phyloP scores from a whole-genome alignment of 2,329 filamentous ascomycete genomes.

The Diplocarpon mali region DNA sequence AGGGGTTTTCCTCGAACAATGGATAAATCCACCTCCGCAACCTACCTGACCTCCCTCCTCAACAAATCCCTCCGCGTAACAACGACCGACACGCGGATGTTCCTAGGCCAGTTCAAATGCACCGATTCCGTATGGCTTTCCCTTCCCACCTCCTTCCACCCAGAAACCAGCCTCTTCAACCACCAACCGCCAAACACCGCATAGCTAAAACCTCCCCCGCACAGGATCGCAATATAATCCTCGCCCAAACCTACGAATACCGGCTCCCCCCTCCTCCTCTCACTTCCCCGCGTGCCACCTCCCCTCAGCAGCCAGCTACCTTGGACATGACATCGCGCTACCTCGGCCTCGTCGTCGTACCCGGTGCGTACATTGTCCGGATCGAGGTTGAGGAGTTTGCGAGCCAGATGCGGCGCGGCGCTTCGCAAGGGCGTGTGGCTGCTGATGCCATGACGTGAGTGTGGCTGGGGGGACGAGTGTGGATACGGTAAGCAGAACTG shows the following conservation, averaged over 20 bases:
- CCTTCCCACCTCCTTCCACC: conserved; percentile 1
- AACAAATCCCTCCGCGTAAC: conserved; percentile 71
- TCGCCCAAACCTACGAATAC: conserved; percentile 82
- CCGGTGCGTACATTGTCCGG: conserved; percentile 72
- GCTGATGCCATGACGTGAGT: not conserved
- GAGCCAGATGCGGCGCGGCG: conserved; percentile 29
- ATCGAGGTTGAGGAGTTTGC: conserved; percentile 77
- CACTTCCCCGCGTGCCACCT: conserved; percentile 25
- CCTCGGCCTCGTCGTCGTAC: conserved; percentile 81
- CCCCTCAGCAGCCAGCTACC: conserved; percentile 31
- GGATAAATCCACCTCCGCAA: too few species aligned
- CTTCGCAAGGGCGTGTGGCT: not conserved
- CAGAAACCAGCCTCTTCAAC: not conserved
- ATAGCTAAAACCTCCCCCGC: not conserved
- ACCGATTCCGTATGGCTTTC: conserved; percentile 64
- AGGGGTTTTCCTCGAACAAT: too few species aligned
- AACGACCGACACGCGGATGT: conserved; percentile 75
- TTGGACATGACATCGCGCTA: conserved; percentile 75
- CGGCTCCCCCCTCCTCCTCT: conserved; percentile 49
- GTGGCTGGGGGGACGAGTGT: too few species aligned
- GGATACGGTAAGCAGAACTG: too few species aligned
- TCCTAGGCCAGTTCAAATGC: conserved; percentile 86
- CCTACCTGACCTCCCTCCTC: conserved; percentile 54
- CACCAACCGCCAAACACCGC: not conserved
- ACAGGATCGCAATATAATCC: conserved; percentile 79